Evolutionary conservation across 805 yeast genomes (phyloP), one percentile per base, ranked within the genome.

Genomic region (Candida boleticola): DNA sequence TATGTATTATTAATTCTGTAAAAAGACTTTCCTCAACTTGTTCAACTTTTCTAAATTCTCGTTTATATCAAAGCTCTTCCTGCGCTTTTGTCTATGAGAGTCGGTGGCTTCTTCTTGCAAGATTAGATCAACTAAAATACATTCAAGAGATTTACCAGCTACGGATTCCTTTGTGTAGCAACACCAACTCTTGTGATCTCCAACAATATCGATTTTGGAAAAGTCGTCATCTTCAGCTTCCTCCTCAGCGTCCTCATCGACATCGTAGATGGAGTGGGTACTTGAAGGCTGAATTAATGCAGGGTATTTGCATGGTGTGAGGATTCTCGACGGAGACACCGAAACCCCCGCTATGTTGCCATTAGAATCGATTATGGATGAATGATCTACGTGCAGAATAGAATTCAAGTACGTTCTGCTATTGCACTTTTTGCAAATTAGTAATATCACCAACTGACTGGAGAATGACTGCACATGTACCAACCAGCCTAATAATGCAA

Each of bases 151-250:
- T 20, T 35, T 37, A 7, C 23, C 48, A 14, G 36, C 55, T 36
- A 58, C 45, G n/a, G 37, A 36, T 23, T 44, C 42, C 1, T 31
- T 31, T 17, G 47, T 38, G 37, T 50, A 48, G 9, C 58, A 45
- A 49, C 76, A 70, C 74, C 74, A 70, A 1, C 41, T 42, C 39
- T 66, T 66, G 47, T 70, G 74, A 21, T 63, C 66, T 2, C 31
- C 37, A 10, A 42, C 37, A 4, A 63, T 51, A 34, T 66, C 53
- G 9, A 60, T 47, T 19, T 43, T 27, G 1, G 26, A 30, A 9
- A 37, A 47, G 14, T 54, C 58, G 0, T 36, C 46, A 5, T 51
- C 54, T 5, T 43, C 51, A n/a, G 39, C n/a, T 5, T 29, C 35
- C 38, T 35, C 38, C n/a, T 22, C 22, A n/a, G 4, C 22, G 18